Percentiles rank a stretch among this genome's conserved stretches.
Evolutionary conservation across 441 rosid species (phyloP).

Genomic region (Euphorbia celastroides): DNA sequence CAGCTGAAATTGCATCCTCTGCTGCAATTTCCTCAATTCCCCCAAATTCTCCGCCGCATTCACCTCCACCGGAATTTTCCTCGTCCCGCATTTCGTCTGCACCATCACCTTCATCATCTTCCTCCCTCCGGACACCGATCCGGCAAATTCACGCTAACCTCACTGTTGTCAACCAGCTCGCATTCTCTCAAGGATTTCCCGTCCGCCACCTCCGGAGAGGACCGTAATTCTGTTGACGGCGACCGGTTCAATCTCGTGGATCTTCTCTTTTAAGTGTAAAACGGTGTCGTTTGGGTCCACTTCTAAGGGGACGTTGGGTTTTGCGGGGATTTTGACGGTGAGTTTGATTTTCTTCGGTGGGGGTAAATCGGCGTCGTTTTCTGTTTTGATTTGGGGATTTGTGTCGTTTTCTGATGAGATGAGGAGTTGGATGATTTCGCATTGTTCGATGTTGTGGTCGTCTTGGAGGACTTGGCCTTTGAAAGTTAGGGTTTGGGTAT

Average conservation of each 20-base stretch:
- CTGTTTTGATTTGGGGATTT: conserved; percentile 25
- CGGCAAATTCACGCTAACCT: conserved; percentile 30
- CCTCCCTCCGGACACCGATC: neutral
- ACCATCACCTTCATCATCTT: conserved; percentile 65
- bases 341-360: conserved; percentile 34
- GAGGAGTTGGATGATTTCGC: conserved; percentile 52
- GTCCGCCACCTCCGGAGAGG: conserved; percentile 28
- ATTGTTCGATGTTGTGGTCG: conserved; percentile 47
- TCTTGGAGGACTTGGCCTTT: conserved; percentile 60
- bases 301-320: conserved; percentile 27
- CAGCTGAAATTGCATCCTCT: conserved; percentile 42
- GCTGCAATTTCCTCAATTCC: conserved; percentile 56
- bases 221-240: conserved; percentile 26
- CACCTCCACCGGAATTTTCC: conserved; percentile 61
- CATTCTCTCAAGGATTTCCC: conserved; percentile 28
- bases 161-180: conserved; percentile 33
- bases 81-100: conserved; percentile 46
- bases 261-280: conserved; percentile 40
- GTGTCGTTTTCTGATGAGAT: conserved; percentile 22
- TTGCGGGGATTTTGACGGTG: conserved; percentile 31
- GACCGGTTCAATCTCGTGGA: conserved; percentile 33
- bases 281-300: conserved; percentile 38
- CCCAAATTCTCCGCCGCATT: conserved; percentile 52
- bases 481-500: conserved; percentile 55
- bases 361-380: conserved; percentile 21